phyloP scores from a whole-genome alignment of 192 early-diverging fungal genomes.

The Chytriomyces sp. region DNA sequence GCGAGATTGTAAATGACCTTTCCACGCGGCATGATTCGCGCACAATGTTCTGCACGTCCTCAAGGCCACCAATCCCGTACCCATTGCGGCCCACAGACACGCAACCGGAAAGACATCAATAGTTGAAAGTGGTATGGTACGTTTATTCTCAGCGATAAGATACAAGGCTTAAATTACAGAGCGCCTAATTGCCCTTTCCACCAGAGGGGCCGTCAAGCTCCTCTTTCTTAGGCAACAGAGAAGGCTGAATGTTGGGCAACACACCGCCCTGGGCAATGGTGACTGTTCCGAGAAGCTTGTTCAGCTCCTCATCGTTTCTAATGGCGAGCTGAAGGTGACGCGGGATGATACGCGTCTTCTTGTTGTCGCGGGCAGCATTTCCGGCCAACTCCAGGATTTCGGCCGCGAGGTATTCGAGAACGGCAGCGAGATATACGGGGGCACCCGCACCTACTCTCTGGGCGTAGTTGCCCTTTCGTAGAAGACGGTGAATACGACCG shows the following conservation, averaged over 20 bases:
- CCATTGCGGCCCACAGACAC: no score
- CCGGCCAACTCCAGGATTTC: conserved; percentile 97
- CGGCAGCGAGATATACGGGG: conserved; percentile 93
- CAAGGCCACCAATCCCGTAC: no score
- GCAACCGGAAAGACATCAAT: no score
- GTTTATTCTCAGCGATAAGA: no score
- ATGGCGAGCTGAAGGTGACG: conserved; percentile 94
- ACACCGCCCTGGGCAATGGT: conserved; percentile 95
- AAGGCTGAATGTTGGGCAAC: conserved; percentile 49
- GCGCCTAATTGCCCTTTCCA: no score
- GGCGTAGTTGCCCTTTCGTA: conserved; percentile 94
- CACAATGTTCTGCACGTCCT: no score
- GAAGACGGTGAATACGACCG: conserved; percentile 94
- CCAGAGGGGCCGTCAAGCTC: not conserved
- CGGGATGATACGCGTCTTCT: conserved; percentile 92
- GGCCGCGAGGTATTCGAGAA: conserved; percentile 93
- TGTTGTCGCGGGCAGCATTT: conserved; percentile 93
- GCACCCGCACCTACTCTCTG: conserved; percentile 85
- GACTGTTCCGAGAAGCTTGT: conserved; percentile 86
- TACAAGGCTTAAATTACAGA: no score
- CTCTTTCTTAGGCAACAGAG: not conserved
- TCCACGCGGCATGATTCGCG: no score
- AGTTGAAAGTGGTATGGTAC: no score
- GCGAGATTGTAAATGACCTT: no score
- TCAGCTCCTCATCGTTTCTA: conserved; percentile 94